Conservation (phyloP, 257 asterid species). For the Solanum virginianum region DNA sequence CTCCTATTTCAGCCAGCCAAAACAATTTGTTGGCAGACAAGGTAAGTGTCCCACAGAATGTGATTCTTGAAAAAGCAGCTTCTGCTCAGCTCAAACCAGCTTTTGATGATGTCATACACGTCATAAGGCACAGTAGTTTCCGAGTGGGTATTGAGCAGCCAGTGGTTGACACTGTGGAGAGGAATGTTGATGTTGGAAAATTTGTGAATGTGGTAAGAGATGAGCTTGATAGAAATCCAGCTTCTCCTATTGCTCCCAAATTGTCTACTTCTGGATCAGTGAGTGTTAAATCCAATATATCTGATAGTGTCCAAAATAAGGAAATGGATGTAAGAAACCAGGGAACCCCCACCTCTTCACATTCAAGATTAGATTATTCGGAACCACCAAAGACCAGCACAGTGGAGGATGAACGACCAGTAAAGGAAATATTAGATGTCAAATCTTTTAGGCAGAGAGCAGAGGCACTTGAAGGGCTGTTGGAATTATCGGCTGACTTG, state of each 20-base stretch:
- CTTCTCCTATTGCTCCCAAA: constrained; percentile 24
- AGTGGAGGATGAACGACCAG: constrained; percentile 33
- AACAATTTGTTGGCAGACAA: constrained; percentile 25
- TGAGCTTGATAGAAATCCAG: constrained; percentile 27
- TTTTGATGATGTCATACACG: constrained; percentile 55
- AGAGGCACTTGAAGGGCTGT: constrained; percentile 89
- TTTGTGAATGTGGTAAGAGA: constrained; percentile 39
- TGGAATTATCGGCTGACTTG: constrained; percentile 93
- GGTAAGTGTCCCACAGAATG: constrained; percentile 28
- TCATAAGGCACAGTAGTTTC: constrained; percentile 54
- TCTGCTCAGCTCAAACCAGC: constrained; percentile 29
- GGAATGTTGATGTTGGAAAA: constrained; percentile 26
- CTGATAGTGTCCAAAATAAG: constrained; percentile 24
- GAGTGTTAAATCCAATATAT: constrained; percentile 17
- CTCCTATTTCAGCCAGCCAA: constrained; percentile 27
- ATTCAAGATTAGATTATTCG: constrained; percentile 13
- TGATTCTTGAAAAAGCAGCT: constrained; percentile 23
- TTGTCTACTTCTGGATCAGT: constrained; percentile 14
- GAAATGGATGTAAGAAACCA: constrained; percentile 33
- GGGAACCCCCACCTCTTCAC: constrained; percentile 6
- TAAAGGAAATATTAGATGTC: constrained; percentile 61
- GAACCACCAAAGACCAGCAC: constrained; percentile 19
- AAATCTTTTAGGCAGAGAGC: constrained; percentile 86
- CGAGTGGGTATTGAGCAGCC: constrained; percentile 45
- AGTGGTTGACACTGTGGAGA: constrained; percentile 25